Evolutionary conservation across 106 monocot genomes (phyloP).

Genomic region (Dendrobium officinale): DNA sequence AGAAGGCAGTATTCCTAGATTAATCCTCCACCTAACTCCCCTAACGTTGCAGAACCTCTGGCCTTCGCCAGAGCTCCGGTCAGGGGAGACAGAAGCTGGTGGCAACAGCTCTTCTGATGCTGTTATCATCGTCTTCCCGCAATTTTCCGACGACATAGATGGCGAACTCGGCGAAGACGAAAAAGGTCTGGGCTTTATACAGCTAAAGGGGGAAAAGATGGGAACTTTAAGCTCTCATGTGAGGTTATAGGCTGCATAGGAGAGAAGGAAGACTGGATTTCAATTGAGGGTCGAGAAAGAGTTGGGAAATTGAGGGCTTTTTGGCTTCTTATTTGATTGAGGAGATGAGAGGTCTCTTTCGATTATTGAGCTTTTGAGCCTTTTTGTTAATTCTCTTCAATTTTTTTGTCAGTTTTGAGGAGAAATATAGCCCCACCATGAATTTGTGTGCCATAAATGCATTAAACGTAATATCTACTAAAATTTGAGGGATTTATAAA

Average conservation of each 20-base stretch:
- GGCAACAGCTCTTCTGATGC: constrained; percentile 9
- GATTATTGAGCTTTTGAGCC: not conserved
- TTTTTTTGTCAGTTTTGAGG: not conserved
- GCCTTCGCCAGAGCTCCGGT: not conserved
- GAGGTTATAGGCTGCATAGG: too few relatives aligned
- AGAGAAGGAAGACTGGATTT: too few relatives aligned
- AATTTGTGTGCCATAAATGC: too few relatives aligned
- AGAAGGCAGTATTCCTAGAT: constrained; percentile 65
- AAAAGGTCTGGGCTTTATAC: not conserved
- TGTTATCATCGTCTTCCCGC: constrained; percentile 7
- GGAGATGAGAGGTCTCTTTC: not conserved
- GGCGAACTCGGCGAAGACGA: not conserved
- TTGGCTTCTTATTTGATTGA: not conserved
- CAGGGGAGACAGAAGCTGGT: constrained; percentile 2
- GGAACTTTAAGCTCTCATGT: not conserved
- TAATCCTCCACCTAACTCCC: constrained; percentile 76
- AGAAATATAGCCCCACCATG: too few relatives aligned
- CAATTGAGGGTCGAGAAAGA: not conserved
- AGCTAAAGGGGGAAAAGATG: not conserved
- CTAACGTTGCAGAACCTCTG: constrained; percentile 50
- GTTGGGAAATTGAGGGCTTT: not conserved
- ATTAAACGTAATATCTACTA: too few relatives aligned
- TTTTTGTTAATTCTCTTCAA: not conserved
- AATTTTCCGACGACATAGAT: constrained; percentile 6
- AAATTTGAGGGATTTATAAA: too few relatives aligned